Conservation (phyloP, 2,329 filamentous ascomycete species). For the Nigrospora oryzae region DNA sequence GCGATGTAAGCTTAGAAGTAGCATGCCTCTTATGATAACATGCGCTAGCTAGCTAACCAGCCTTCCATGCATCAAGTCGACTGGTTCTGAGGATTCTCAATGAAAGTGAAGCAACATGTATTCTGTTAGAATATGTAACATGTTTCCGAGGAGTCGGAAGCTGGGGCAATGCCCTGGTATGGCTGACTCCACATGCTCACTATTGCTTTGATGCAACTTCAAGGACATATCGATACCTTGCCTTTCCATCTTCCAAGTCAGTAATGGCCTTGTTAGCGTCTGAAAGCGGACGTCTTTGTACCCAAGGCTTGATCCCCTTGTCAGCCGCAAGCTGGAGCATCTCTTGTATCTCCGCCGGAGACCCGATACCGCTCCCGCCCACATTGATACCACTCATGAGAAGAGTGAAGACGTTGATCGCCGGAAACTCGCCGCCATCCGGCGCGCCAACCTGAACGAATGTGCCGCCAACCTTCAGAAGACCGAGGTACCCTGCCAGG, state of each 20-base stretch:
- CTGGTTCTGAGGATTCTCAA: no score
- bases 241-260: slow-evolving; percentile 40
- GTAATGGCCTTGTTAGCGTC: slow-evolving; percentile 39
- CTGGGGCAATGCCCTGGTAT: no score
- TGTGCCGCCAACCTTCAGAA: slow-evolving; percentile 46
- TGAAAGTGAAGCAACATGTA: no score
- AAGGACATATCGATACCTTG: slow-evolving; percentile 27
- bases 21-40: no score
- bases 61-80: no score
- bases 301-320: slow-evolving; percentile 41
- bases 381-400: slow-evolving; percentile 24
- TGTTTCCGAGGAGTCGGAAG: no score
- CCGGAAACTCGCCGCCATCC: background rate
- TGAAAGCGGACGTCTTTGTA: slow-evolving; percentile 38
- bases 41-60: no score
- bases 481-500: slow-evolving; percentile 43
- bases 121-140: no score
- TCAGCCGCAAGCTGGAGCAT: slow-evolving; percentile 45
- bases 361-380: slow-evolving; percentile 29
- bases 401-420: slow-evolving; percentile 1
- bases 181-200: no score
- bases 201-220: background rate
- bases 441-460: slow-evolving; percentile 48
- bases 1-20: no score
- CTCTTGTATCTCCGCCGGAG: slow-evolving; percentile 39